Evolutionary conservation across 2,329 filamentous ascomycete species (phyloP), one percentile per base, ranked within the genome.

Genomic region (Botrytis byssoidea): DNA sequence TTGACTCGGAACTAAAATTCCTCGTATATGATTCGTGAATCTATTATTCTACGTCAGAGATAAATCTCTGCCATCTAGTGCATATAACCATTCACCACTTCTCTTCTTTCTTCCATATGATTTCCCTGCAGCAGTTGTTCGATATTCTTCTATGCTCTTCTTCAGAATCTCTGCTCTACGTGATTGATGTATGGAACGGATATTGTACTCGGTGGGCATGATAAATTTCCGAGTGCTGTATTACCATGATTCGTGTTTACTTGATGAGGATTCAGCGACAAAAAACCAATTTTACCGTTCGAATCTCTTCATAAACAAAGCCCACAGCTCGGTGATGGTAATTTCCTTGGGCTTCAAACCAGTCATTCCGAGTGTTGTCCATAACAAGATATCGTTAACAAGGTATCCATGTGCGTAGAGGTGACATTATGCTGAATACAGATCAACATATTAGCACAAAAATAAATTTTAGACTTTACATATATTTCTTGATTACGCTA

Each of bases 151-250:
- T 22, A 29, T 55, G n/a, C n/a, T 55, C 14, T 29, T 55, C 6
- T 8, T 29, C 48, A 18, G 14, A 29, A 29, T 29, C 14, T 55
- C 12, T 29, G 5, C 2, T 55, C 14, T 55, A 8, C 6, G 6
- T 8, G 18, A 18, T 55, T 29, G 6, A 0, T 29, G 6, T 4
- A 29, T 18, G n/a, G 2, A 4, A 55, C 3, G 29, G 6, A 29
- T 55, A 16, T 18, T 0, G 14, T 29, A 0, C 14, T 29, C 14
- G 7, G 51, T 7, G 10, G 25, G 2, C 1, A 51, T 51, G 48
- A n/a, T 51, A n/a, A 0, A 3, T n/a, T 1, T 14, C 2, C 4
- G 1, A 7, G 25, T n/a, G 25, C 10, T 1, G 12, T 40, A 22
- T 25, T 22, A 25, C 22, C 22, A 10, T 22, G 4, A 37, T 37